A percentile compares a stretch with the other conserved stretches of the same genome.
These are phyloP conservation scores for Saturnispora dispora DNA, from an alignment of 805 yeast species.

Conservation along the genomic window DNA sequence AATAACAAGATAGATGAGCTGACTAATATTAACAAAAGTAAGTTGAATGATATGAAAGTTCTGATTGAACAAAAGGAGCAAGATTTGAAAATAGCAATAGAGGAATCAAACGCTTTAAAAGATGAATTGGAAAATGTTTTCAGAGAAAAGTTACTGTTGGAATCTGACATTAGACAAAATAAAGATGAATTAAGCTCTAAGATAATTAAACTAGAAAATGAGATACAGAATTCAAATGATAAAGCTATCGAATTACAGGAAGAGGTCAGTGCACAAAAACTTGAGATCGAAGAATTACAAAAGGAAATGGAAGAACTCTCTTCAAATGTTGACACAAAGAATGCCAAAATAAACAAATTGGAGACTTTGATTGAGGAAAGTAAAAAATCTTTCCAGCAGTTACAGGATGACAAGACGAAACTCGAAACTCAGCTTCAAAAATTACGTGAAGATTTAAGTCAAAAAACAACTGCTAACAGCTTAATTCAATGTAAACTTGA, in stretches of 20 bases:
- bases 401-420: background rate
- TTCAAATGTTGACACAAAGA: background rate
- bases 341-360: background rate
- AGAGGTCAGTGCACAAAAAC: slow-evolving; percentile 3
- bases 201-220: background rate
- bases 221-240: slow-evolving; percentile 1
- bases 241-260: slow-evolving; percentile 2
- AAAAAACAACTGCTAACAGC: background rate
- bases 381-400: background rate
- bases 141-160: slow-evolving; percentile 1
- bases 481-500: background rate
- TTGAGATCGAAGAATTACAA: slow-evolving; percentile 7
- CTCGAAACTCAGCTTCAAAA: background rate
- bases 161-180: background rate
- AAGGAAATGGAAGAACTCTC: slow-evolving; percentile 4
- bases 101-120: slow-evolving; percentile 9
- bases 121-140: background rate
- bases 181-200: background rate
- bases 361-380: background rate
- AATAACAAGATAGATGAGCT: slow-evolving; percentile 21
- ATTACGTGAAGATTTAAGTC: background rate
- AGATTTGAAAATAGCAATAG: slow-evolving; percentile 5
- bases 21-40: background rate
- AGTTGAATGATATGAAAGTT: background rate
- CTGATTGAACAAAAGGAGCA: slow-evolving; percentile 8